Evolutionary conservation across 1,284 basidiomycete species (phyloP).

Genomic region (Ustilago sp.): DNA sequence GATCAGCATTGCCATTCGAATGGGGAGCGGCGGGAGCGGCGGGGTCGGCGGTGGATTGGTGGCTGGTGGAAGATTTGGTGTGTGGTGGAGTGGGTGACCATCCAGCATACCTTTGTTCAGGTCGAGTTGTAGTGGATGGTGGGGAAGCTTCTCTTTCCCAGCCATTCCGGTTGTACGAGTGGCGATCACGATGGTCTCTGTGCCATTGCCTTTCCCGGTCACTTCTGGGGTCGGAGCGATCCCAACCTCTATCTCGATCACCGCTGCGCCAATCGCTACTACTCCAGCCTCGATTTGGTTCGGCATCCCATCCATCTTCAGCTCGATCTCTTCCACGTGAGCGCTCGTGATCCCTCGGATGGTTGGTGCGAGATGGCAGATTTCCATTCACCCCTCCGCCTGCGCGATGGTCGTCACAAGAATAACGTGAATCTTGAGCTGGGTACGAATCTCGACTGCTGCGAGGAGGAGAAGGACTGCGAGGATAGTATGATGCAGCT

Average conservation of each 20-base stretch:
- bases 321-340: neutral
- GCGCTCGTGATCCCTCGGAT: neutral
- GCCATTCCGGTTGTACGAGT: conserved; percentile 5
- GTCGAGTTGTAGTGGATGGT: neutral
- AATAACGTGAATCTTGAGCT: neutral
- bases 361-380: neutral
- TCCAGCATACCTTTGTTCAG: conserved; percentile 11
- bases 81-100: conserved; percentile 38
- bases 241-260: conserved; percentile 18
- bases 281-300: conserved; percentile 5
- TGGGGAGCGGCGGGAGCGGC: neutral
- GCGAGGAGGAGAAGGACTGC: conserved; percentile 34
- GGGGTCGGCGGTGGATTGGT: neutral
- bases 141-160: conserved; percentile 21
- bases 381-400: neutral
- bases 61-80: neutral
- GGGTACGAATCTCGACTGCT: conserved; percentile 4
- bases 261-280: conserved; percentile 1
- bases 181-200: conserved; percentile 5
- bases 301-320: neutral
- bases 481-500: conserved; percentile 7
- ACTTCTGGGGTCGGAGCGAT: neutral
- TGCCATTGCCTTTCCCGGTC: neutral
- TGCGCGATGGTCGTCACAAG: conserved; percentile 3
- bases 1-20: conserved; percentile 12